phyloP scores from a whole-genome alignment of 371 early-diverging fungal genomes.

The Mucor velutinosus region DNA sequence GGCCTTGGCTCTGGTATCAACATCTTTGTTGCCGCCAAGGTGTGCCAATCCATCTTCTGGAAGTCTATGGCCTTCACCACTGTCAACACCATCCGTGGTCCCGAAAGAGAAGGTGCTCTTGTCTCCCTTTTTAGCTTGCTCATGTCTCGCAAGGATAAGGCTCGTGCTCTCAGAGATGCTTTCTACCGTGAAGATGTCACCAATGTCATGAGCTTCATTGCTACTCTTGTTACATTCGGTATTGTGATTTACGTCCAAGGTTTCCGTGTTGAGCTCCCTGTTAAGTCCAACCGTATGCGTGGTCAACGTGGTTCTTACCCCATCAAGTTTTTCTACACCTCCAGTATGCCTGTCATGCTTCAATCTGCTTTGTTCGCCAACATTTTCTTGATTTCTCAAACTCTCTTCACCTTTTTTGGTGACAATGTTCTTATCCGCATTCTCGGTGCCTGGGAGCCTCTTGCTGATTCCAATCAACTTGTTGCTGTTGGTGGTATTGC shows the following conservation, averaged over 20 bases:
- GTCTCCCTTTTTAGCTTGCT: constrained; percentile 96
- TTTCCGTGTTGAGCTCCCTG: constrained; percentile 98
- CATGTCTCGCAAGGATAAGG: constrained; percentile 96
- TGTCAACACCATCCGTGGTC: constrained; percentile 96
- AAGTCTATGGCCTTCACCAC: constrained; percentile 98
- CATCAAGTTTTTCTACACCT: constrained; percentile 99
- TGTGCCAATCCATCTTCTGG: constrained; percentile 99
- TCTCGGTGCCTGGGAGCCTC: constrained; percentile 97
- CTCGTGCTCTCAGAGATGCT: constrained; percentile 97
- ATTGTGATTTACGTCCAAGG: constrained; percentile 99
- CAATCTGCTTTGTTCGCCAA: constrained; percentile 98
- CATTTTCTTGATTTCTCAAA: constrained; percentile 95
- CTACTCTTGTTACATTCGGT: constrained; percentile 92
- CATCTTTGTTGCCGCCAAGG: constrained; percentile 99
- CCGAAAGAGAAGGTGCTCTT: constrained; percentile 99
- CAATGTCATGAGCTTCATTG: constrained; percentile 93
- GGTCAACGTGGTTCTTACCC: constrained; percentile 98
- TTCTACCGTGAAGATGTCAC: constrained; percentile 97
- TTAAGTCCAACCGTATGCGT: constrained; percentile 95
- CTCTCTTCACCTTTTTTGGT: constrained; percentile 95
- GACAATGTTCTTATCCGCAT: constrained; percentile 92
- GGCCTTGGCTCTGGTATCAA: constrained; percentile 99
- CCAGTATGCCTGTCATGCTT: constrained; percentile 99
- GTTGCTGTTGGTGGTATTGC: constrained; percentile 94
- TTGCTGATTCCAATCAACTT: constrained; percentile 84